Percentiles rank a stretch among this genome's conserved stretches.
These are phyloP conservation scores for Penicillium egyptiacum DNA, from an alignment of 495 filamentous ascomycete genomes.

Conservation along the genomic window DNA sequence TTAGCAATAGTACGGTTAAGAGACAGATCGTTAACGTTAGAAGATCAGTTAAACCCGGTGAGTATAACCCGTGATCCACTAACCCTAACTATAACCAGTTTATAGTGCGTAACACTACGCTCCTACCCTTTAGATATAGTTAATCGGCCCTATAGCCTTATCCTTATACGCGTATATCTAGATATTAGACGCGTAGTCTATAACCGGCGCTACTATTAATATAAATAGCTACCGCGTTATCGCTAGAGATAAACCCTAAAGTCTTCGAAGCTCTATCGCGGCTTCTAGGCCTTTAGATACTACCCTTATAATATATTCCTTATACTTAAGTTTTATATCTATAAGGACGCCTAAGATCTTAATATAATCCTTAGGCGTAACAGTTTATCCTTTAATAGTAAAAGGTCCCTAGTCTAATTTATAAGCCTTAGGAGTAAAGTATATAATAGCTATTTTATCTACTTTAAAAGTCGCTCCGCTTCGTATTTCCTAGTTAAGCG, in stretches of 20 bases:
- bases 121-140: slow-evolving; percentile 30
- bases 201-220: too few relatives aligned
- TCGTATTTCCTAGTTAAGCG: slow-evolving; percentile 12
- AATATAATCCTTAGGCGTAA: slow-evolving; percentile 18
- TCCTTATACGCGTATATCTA: background rate
- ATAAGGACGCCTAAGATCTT: slow-evolving; percentile 18
- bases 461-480: background rate
- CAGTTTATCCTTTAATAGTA: slow-evolving; percentile 20
- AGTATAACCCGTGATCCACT: too few relatives aligned
- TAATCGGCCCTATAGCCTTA: slow-evolving; percentile 18
- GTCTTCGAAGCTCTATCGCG: too few relatives aligned
- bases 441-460: background rate
- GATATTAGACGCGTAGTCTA: too few relatives aligned
- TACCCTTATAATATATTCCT: slow-evolving; percentile 23
- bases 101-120: too few relatives aligned
- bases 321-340: slow-evolving; percentile 26
- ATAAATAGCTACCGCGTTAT: too few relatives aligned
- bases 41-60: too few relatives aligned
- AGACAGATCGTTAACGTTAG: too few relatives aligned
- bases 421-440: background rate
- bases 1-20: too few relatives aligned
- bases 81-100: too few relatives aligned
- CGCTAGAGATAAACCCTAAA: too few relatives aligned
- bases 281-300: slow-evolving; percentile 8
- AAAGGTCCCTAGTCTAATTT: slow-evolving; percentile 17